Base-by-base conservation (phyloP, 768 basidiomycete genomes). In the Lentinula lateritia region DNA sequence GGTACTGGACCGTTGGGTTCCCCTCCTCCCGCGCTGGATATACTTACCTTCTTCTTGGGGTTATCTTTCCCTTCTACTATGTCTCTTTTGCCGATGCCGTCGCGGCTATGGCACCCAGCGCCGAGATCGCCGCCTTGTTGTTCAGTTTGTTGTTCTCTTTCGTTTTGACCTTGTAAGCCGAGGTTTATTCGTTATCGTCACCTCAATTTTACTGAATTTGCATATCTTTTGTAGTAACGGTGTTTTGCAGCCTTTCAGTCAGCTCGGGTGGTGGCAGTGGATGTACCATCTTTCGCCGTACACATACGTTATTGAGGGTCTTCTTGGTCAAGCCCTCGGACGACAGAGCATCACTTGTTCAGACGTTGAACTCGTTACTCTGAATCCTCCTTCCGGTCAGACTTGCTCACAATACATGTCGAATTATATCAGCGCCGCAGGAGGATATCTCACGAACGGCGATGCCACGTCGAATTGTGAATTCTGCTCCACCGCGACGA, bases 1-100 rank as follows among this genome's bases (percentile, higher is more conserved):
- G 87, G 87, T 89, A 80, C 71, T 88, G 83, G 83, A 86, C 86
- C 5, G 83, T 88, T 54, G 87, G 87, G 0, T 85, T 85, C 66
- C 75, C 76, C 8, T 73, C 71, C 1, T 75, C 76, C 12, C 73
- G 86, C 41, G 85, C 78, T 4, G 88, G 80, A n/a, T 88, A 82
- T 66, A 83, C 82, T 2, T 87, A 77, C 67, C 76, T 89, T 6
- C 72, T 84, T 65, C 63, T 85, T 28, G 79, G 75, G 18, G 64
- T 89, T 32, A 64, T 84, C 23, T 87, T 81, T 67, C 83, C 86
- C 6, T 36, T 83, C 0, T 89, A 85, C 65, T 87, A 84, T 66
- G 86, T 85, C 12, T 82, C 83, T 0, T 78, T 88, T 58, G 84
- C 77, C 5, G 83, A 84, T 66, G 82, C 83, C 2, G 78, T 86